Conservation (phyloP, 108 stramenopile genomes). For the Cyclotella atomus region DNA sequence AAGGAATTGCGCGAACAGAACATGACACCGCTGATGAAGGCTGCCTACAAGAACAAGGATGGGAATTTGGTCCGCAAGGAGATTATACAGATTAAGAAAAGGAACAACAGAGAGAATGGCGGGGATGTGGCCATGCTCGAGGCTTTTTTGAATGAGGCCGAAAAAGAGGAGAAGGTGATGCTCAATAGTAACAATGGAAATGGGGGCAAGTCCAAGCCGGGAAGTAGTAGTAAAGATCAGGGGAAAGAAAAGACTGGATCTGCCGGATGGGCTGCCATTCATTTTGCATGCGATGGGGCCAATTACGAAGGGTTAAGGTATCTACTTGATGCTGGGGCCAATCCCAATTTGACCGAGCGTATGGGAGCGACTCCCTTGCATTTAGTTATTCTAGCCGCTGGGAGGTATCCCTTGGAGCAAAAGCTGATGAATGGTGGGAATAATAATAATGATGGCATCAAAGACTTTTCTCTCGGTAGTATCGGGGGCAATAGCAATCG, state of each 20-base stretch:
- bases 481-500: background rate
- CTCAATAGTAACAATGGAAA: too few species aligned
- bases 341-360: slow-evolving; percentile 23
- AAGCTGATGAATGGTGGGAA: background rate
- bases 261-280: slow-evolving; percentile 19
- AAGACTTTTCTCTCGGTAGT: background rate
- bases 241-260: background rate
- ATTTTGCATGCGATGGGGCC: slow-evolving; percentile 14
- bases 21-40: slow-evolving; percentile 16
- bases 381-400: slow-evolving; percentile 15
- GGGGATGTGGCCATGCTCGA: slow-evolving; percentile 3
- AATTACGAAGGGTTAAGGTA: slow-evolving; percentile 21
- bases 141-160: slow-evolving; percentile 4
- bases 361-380: slow-evolving; percentile 25
- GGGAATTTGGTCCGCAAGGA: slow-evolving; percentile 10
- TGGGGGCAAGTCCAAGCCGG: too few species aligned
- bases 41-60: slow-evolving; percentile 3
- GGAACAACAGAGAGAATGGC: slow-evolving; percentile 7
- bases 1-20: background rate
- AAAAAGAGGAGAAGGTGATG: background rate
- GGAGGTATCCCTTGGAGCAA: slow-evolving; percentile 11
- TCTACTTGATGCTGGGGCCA: slow-evolving; percentile 29
- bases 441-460: background rate
- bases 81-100: slow-evolving; percentile 1
- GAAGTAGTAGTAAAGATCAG: background rate